Evolutionary conservation across 371 early-diverging fungal genomes (phyloP), one percentile per base, ranked within the genome.

Genomic region (Mucor indicus): DNA sequence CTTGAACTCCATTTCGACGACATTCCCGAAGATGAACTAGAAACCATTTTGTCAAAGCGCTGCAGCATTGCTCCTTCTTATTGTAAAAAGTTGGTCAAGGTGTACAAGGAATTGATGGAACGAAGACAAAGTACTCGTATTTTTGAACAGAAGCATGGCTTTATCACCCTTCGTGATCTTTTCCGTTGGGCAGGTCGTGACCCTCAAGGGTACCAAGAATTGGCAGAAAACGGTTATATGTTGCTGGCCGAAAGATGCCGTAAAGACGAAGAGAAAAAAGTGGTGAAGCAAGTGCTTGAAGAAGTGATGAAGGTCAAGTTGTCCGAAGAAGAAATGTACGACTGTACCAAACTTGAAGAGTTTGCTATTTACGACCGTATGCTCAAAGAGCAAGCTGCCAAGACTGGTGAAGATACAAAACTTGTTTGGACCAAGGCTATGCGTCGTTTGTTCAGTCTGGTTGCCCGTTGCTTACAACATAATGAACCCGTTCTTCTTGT

Each of bases 111-210:
- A 8, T 75, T 99, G 39, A 89, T 92, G 64, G 85, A 84, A 30
- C 81, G 83, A 27, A 81, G 93, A 45, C 86, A 87, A 38, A 80
- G 85, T 38, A 85, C 91, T 0, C 80, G 93, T 23, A 81, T 98
- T 35, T 98, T 98, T 71, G 94, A 96, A 50, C 91, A 95, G 33
- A 87, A 89, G 31, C 86, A 94, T 55, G 91, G 91, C 15, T 92
- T 94, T 51, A 92, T 98, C 43, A 99, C 99, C 0, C 73, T 99
- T 19, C 89, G 99, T 59, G 99, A 99, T 69, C 75, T 99, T 50
- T 99, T 99, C 82, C 85, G 97, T 40, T 99, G 99, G 99, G 95
- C 94, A 19, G 84, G 87, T 20, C 91, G 99, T 58, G 83, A 82
- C 22, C 89, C 90, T 3, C 66, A 71, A 10, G 79, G 87, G 3